Conservation (phyloP, 1,284 basidiomycete genomes). For the Cutaneotrichosporon daszewskae region DNA sequence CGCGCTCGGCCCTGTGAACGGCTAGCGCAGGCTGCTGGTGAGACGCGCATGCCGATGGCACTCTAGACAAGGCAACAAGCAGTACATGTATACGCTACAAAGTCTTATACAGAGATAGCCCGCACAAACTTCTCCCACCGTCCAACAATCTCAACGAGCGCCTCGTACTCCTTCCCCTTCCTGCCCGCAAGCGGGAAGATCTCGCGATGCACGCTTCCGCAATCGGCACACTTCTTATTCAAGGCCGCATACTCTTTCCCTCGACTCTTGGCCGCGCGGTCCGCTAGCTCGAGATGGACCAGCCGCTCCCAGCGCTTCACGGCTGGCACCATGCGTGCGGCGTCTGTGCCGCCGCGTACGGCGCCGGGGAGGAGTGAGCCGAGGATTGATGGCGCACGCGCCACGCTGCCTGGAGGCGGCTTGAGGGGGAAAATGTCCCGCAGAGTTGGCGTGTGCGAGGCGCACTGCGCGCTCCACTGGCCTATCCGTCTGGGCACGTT, state of each 20-base stretch:
- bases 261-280: constrained; percentile 18
- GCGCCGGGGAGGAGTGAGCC: constrained; percentile 35
- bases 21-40: too few relatives aligned
- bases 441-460: constrained; percentile 38
- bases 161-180: constrained; percentile 26
- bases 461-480: constrained; percentile 44
- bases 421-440: constrained; percentile 43
- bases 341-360: constrained; percentile 13
- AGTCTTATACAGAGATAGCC: constrained; percentile 14
- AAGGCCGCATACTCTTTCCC: constrained; percentile 17
- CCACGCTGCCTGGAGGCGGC: neutral
- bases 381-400: constrained; percentile 7
- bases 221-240: constrained; percentile 34
- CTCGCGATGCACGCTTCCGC: constrained; percentile 38
- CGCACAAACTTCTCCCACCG: constrained; percentile 44
- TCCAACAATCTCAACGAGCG: constrained; percentile 34
- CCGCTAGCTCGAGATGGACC: constrained; percentile 45
- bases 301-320: constrained; percentile 45
- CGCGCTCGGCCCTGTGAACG: too few relatives aligned
- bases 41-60: too few relatives aligned
- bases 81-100: too few relatives aligned
- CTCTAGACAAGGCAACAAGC: too few relatives aligned
- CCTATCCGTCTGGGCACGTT: constrained; percentile 45
- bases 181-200: constrained; percentile 37
- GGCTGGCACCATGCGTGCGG: constrained; percentile 21